phyloP scores from a whole-genome alignment of 1,139 yeast species.

The Yamadazyma spencermartinsiae region DNA sequence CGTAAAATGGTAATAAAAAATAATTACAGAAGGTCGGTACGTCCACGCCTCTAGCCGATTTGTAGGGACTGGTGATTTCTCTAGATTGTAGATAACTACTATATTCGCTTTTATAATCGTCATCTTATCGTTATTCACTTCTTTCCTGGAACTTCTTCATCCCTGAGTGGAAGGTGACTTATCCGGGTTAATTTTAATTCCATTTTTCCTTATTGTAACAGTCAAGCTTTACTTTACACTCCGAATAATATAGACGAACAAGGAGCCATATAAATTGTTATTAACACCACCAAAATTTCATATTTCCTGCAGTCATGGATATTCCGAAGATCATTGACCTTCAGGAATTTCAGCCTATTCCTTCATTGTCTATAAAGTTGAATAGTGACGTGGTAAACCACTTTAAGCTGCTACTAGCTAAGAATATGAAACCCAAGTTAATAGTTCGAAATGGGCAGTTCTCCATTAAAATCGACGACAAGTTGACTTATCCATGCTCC shows the following conservation, averaged over 20 bases:
- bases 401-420: conserved; percentile 18
- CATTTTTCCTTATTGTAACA: too few species aligned
- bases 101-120: too few species aligned
- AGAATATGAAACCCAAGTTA: conserved; percentile 28
- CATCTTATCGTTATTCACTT: too few species aligned
- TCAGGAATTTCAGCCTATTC: conserved; percentile 7
- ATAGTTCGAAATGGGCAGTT: conserved; percentile 39
- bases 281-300: too few species aligned
- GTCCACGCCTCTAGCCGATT: background rate
- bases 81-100: too few species aligned
- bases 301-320: conserved; percentile 2
- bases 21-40: background rate
- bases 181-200: too few species aligned
- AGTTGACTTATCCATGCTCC: conserved; percentile 33
- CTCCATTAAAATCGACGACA: conserved; percentile 32
- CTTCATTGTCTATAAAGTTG: conserved; percentile 29
- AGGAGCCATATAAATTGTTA: too few species aligned
- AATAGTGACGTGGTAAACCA: conserved; percentile 26
- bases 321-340: conserved; percentile 2
- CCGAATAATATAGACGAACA: too few species aligned
- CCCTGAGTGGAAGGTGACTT: too few species aligned
- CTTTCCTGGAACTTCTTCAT: too few species aligned
- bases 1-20: background rate
- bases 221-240: too few species aligned
- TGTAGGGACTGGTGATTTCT: too few species aligned